Evolutionary conservation across 345 rosid species (phyloP), one percentile per base, ranked within the genome.

Genomic region (Hevea brasiliensis): DNA sequence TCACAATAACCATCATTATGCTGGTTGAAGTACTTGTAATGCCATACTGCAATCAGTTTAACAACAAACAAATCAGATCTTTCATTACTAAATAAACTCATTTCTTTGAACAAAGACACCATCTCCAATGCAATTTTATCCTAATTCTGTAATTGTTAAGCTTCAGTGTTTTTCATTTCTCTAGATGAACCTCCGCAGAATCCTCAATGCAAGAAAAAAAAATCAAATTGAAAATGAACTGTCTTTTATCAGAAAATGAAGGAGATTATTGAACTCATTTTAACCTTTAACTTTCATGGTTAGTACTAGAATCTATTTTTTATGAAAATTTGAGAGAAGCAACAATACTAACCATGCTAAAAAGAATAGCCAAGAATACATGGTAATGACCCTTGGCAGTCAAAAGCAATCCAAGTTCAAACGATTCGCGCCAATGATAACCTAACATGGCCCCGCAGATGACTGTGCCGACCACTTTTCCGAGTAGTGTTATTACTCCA

Each of bases 331-430:
- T 15, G 12, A 44, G 12, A 8, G 47, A 44, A 44, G 12, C 12
- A 44, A 44, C 47, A 44, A 23, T 47, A 69, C 88, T 76, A 81
- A 92, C 99, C 67, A 81, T 76, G 69, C 67, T 77, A 50, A 88
- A 86, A 40, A 75, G n/a, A 21, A 88, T 74, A 1, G 94, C 89
- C 72, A 91, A 72, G 85, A 85, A 95, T 45, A 91, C 68, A 68
- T 92, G 94, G 76, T 91, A 92, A 80, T 92, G 97, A 67, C 97
- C 98, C 79, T 92, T 95, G 3, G 90, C 82, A 32, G 87, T 85
- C 70, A 95, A 75, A 65, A 95, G 88, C 74, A 91, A 80, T 24
- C 98, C 99, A 17, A 95, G 84, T 50, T 93, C 85, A 61, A 87
- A 84, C 3, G 93, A 87, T 66, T 95, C 98, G 0, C 93, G 96